Percentiles rank a stretch among this genome's conserved stretches.
These are phyloP conservation scores for Aureobasidium pullulans DNA, from an alignment of 2,329 filamentous ascomycete genomes.

Conservation along the genomic window DNA sequence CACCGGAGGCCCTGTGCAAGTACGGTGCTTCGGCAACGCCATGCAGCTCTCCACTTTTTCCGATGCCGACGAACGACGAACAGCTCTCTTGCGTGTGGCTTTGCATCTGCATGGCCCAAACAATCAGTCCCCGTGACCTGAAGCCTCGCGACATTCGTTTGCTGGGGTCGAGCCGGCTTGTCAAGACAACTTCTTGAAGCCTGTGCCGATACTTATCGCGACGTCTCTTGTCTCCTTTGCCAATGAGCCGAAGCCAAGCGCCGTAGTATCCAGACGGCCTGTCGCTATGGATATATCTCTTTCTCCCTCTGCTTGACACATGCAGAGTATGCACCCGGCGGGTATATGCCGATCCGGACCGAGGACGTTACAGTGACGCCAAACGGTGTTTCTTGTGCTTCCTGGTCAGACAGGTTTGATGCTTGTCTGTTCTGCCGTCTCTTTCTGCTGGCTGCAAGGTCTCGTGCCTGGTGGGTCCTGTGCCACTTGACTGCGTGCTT, in stretches of 20 bases:
- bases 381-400: not conserved
- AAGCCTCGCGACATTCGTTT: not conserved
- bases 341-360: not conserved
- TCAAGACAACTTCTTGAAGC: not conserved
- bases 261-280: too few species aligned
- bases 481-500: not conserved
- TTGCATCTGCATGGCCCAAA: not conserved
- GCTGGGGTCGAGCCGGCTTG: not conserved
- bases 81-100: not conserved
- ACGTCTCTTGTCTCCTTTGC: not conserved
- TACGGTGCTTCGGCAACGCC: not conserved
- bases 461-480: not conserved
- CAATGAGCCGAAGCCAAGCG: not conserved
- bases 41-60: conserved; percentile 2
- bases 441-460: not conserved
- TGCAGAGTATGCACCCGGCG: not conserved
- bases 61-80: not conserved
- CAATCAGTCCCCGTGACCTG: too few species aligned
- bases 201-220: not conserved
- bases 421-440: not conserved
- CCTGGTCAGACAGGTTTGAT: not conserved
- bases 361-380: not conserved
- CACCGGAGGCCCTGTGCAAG: not conserved
- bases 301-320: not conserved
- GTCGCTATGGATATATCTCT: not conserved